Evolutionary conservation across 2,329 filamentous ascomycete species (phyloP).

Genomic region (Paracoccidioides lutzii): DNA sequence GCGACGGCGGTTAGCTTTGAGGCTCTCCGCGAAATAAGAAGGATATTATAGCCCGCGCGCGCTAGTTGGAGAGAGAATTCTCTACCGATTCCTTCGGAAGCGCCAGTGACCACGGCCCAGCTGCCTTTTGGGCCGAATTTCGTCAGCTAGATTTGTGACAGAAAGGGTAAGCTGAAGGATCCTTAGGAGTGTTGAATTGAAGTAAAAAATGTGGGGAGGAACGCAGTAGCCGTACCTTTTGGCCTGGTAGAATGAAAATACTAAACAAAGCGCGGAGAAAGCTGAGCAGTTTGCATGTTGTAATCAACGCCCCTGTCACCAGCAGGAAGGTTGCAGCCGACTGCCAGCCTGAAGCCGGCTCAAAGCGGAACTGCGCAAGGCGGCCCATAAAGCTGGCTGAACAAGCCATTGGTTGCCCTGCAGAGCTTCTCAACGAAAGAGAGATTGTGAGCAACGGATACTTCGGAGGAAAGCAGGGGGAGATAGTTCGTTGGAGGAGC

Average conservation of each 20-base stretch:
- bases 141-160: constrained; percentile 50
- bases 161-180: neutral
- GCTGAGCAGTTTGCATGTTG: constrained; percentile 45
- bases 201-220: neutral
- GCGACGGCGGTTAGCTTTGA: constrained; percentile 75
- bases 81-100: constrained; percentile 92
- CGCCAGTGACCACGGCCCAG: constrained; percentile 90
- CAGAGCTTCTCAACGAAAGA: neutral
- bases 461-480: neutral
- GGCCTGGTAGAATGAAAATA: constrained; percentile 51
- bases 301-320: constrained; percentile 44
- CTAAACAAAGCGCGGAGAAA: constrained; percentile 51
- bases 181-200: neutral
- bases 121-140: constrained; percentile 84
- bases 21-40: constrained; percentile 90
- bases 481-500: neutral
- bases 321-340: constrained; percentile 26
- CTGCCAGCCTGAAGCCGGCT: constrained; percentile 25
- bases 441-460: neutral
- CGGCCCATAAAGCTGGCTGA: constrained; percentile 20
- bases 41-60: constrained; percentile 80
- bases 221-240: constrained; percentile 28
- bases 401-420: constrained; percentile 19
- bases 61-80: constrained; percentile 89
- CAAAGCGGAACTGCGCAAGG: constrained; percentile 23